Conservation (phyloP, 2,329 filamentous ascomycete genomes). For the Ceratocystis colombiana region DNA sequence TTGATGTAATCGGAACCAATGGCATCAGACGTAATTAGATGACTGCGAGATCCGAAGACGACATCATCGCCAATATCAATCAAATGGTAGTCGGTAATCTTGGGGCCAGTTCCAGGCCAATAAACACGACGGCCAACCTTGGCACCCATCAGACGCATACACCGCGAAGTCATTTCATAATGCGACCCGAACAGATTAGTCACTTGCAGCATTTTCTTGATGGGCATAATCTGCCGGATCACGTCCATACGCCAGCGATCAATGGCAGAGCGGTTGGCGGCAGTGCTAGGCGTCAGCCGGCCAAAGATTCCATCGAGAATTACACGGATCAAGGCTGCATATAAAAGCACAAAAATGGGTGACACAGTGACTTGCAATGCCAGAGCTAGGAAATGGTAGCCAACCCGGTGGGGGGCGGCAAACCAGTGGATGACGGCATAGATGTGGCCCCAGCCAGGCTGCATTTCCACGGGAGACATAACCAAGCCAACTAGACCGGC, state of each 20-base stretch:
- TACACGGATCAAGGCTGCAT: constrained; percentile 36
- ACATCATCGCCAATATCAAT: constrained; percentile 48
- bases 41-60: constrained; percentile 48
- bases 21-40: constrained; percentile 45
- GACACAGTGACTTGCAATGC: constrained; percentile 35
- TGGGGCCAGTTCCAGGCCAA: constrained; percentile 48
- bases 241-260: constrained; percentile 39
- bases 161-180: constrained; percentile 45
- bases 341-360: constrained; percentile 39
- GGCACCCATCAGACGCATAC: constrained; percentile 42
- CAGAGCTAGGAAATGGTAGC: constrained; percentile 42
- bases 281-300: constrained; percentile 32
- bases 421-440: constrained; percentile 42
- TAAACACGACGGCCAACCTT: constrained; percentile 45
- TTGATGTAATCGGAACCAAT: constrained; percentile 40
- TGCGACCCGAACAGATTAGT: constrained; percentile 45
- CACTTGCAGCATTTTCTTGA: constrained; percentile 38
- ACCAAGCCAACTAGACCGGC: constrained; percentile 40
- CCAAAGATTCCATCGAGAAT: constrained; percentile 37
- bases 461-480: constrained; percentile 32
- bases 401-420: constrained; percentile 38
- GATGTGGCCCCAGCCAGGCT: constrained; percentile 31
- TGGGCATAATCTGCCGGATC: constrained; percentile 39
- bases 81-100: constrained; percentile 45
- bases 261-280: constrained; percentile 32